Evolutionary conservation across 352 stramenopile species (phyloP).

Genomic region (Globisporangium sylvaticum): DNA sequence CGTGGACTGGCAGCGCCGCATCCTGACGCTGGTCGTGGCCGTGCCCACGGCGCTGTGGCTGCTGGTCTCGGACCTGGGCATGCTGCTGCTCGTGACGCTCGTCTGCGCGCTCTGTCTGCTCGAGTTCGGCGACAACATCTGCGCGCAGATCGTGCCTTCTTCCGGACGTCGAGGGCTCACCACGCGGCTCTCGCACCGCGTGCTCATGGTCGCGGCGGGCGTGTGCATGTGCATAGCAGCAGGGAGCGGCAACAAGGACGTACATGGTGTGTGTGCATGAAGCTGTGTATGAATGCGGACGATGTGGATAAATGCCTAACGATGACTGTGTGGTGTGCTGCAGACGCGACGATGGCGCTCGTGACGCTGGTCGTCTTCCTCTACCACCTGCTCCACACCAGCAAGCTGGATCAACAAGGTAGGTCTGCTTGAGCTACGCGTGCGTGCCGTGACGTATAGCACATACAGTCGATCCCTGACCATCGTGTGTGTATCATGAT

Average conservation of each 20-base stretch:
- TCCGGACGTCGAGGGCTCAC: neutral
- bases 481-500: neutral
- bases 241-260: constrained; percentile 28
- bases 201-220: constrained; percentile 28
- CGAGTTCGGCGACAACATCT: constrained; percentile 56
- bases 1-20: constrained; percentile 55
- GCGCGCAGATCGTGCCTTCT: constrained; percentile 30
- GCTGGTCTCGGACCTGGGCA: constrained; percentile 43
- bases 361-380: constrained; percentile 26
- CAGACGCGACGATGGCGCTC: constrained; percentile 34
- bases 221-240: constrained; percentile 28
- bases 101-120: constrained; percentile 52
- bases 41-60: constrained; percentile 55
- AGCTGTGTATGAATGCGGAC: neutral
- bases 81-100: constrained; percentile 40
- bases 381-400: constrained; percentile 36
- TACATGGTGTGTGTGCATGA: constrained; percentile 26
- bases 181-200: constrained; percentile 11
- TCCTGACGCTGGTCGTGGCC: constrained; percentile 52
- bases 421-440: neutral
- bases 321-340: neutral
- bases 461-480: too few relatives aligned
- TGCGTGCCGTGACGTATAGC: neutral
- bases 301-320: neutral
- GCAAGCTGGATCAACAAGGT: constrained; percentile 41